Conservation (phyloP, 169 alveolate species). For the Plasmodium ovale region DNA sequence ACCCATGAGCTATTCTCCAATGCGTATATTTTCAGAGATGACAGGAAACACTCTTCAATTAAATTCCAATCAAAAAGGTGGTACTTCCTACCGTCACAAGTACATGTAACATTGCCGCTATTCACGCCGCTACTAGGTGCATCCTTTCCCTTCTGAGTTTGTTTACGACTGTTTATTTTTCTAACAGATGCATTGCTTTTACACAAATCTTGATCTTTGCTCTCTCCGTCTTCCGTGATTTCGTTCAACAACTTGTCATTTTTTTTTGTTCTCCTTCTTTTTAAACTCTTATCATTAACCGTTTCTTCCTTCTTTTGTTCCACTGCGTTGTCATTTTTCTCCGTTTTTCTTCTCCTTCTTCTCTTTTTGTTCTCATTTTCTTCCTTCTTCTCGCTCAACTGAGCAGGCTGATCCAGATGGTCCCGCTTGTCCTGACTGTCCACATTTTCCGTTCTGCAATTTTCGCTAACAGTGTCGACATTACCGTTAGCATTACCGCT, state of each 20-base stretch:
- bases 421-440: too few species aligned
- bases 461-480: not conserved
- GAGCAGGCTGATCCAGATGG: too few species aligned
- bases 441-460: too few species aligned
- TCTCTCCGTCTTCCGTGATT: constrained; percentile 7
- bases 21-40: constrained; percentile 56
- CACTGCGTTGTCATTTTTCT: not conserved
- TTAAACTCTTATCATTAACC: not conserved
- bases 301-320: constrained; percentile 10
- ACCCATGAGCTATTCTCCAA: constrained; percentile 60
- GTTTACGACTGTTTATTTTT: too few species aligned
- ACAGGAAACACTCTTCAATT: constrained; percentile 73
- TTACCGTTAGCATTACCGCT: constrained; percentile 4
- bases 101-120: constrained; percentile 5
- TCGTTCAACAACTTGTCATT: not conserved
- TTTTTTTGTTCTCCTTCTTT: constrained; percentile 38
- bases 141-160: not conserved
- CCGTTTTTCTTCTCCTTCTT: not conserved
- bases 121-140: too few species aligned
- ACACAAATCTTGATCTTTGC: not conserved
- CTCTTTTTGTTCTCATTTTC: not conserved
- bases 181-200: not conserved
- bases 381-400: not conserved
- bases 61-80: constrained; percentile 24
- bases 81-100: constrained; percentile 22